Evolutionary conservation across 2,329 filamentous ascomycete genomes (phyloP).

Genomic region (Monilinia polystroma): DNA sequence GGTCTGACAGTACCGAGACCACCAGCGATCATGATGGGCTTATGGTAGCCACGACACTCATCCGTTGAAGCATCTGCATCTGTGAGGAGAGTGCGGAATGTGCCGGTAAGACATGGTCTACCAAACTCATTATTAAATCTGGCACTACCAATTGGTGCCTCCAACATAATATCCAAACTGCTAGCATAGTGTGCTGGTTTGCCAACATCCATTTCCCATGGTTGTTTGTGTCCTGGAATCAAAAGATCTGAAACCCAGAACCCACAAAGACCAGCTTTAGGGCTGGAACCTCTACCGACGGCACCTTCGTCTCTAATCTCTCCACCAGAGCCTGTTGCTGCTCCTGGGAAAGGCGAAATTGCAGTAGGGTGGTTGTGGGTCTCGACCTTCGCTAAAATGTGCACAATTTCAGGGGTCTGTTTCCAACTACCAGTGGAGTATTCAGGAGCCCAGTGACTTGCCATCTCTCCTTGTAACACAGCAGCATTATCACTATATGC

Average conservation of each 20-base stretch:
- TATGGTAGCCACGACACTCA: constrained; percentile 79
- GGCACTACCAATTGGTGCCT: constrained; percentile 91
- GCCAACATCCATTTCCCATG: constrained; percentile 91
- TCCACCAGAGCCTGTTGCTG: constrained; percentile 91
- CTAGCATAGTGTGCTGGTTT: constrained; percentile 90
- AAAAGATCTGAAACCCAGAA: constrained; percentile 94
- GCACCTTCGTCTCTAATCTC: constrained; percentile 95
- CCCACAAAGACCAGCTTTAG: constrained; percentile 87
- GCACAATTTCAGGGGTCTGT: constrained; percentile 79
- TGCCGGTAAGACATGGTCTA: constrained; percentile 80
- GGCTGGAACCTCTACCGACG: constrained; percentile 86
- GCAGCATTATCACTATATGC: constrained; percentile 98
- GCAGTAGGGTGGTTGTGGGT: constrained; percentile 98
- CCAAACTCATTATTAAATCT: constrained; percentile 99
- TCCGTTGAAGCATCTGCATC: constrained; percentile 59
- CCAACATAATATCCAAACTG: constrained; percentile 94
- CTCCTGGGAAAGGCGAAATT: constrained; percentile 88
- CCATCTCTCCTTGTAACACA: constrained; percentile 73
- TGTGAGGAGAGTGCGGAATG: constrained; percentile 86
- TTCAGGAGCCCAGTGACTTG: constrained; percentile 83
- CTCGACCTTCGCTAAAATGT: constrained; percentile 91
- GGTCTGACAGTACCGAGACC: constrained; percentile 91
- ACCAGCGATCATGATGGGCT: constrained; percentile 97
- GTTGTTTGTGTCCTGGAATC: constrained; percentile 77
- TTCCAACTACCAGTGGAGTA: constrained; percentile 84